phyloP scores from a whole-genome alignment of 768 basidiomycete species.

The Sporobolomyces pararoseus region DNA sequence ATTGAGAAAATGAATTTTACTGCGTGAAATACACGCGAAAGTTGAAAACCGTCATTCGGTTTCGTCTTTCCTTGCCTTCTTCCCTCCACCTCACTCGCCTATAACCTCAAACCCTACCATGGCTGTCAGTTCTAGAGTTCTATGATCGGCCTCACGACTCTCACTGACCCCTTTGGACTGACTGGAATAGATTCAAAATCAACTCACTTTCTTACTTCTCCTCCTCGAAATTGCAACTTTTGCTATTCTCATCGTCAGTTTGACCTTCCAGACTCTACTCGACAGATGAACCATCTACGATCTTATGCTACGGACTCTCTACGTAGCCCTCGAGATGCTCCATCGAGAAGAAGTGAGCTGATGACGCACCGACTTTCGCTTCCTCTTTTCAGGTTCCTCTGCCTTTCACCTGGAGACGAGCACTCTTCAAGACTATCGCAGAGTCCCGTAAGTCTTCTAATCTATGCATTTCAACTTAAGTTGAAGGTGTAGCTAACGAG shows the following conservation, averaged over 20 bases:
- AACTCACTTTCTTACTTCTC: slow-evolving; percentile 29
- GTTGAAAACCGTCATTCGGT: too few species aligned
- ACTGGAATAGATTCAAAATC: slow-evolving; percentile 13
- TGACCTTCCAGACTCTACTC: neutral
- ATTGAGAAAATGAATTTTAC: too few species aligned
- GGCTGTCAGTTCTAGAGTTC: neutral
- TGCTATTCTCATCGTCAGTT: slow-evolving; percentile 29
- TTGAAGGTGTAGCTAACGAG: too few species aligned
- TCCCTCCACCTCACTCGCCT: too few species aligned
- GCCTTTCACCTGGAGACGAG: slow-evolving; percentile 38
- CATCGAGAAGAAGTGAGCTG: neutral
- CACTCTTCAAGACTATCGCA: slow-evolving; percentile 39
- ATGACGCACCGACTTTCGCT: neutral
- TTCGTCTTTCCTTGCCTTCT: neutral
- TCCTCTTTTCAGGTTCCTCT: slow-evolving; percentile 26
- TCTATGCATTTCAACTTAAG: too few species aligned
- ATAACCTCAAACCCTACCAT: slow-evolving; percentile 4
- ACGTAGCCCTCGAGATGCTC: neutral
- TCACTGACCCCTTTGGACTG: neutral
- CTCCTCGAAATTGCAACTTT: slow-evolving; percentile 26
- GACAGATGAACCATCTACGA: too few species aligned
- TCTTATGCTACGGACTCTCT: too few species aligned
- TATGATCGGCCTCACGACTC: neutral
- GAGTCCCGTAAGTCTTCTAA: slow-evolving; percentile 13
- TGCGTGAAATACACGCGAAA: too few species aligned